phyloP scores from a whole-genome alignment of 139 green algal genomes.

The Closterium sp. region DNA sequence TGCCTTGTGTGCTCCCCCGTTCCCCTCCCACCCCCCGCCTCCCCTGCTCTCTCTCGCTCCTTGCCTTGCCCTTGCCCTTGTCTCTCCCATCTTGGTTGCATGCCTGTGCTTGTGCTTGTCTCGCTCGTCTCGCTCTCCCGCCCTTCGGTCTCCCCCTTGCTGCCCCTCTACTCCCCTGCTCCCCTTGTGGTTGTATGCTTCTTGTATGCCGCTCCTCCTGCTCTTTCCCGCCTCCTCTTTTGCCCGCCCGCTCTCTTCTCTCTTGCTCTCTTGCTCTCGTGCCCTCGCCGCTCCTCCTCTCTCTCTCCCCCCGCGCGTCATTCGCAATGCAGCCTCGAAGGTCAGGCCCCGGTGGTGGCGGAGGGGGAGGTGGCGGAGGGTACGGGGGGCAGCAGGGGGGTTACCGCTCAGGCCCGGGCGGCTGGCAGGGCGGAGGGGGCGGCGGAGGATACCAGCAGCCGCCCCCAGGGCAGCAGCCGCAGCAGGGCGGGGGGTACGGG shows the following conservation, averaged over 20 bases:
- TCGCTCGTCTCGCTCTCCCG: neutral
- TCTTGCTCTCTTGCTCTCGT: neutral
- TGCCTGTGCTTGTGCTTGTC: neutral
- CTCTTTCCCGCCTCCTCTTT: neutral
- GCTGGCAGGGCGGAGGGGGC: neutral
- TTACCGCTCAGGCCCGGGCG: neutral
- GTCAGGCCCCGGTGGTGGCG: neutral
- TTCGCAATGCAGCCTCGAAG: neutral
- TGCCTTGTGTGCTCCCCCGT: neutral
- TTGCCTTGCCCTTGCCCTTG: neutral
- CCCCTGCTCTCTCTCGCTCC: neutral
- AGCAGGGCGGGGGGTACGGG: constrained; percentile 10
- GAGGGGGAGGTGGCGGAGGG: neutral
- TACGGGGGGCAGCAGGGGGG: neutral
- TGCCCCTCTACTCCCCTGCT: neutral
- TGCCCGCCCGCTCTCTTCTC: neutral
- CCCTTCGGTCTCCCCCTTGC: neutral
- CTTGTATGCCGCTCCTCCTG: neutral
- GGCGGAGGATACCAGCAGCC: constrained; percentile 23
- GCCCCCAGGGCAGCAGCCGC: neutral
- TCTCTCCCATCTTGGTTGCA: neutral
- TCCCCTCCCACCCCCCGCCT: neutral
- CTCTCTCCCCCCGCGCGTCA: neutral
- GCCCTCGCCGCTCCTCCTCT: neutral
- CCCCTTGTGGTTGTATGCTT: neutral